These are phyloP conservation scores for Iberis pinnata DNA, from an alignment of 345 rosid genomes.

Conservation along the genomic window DNA sequence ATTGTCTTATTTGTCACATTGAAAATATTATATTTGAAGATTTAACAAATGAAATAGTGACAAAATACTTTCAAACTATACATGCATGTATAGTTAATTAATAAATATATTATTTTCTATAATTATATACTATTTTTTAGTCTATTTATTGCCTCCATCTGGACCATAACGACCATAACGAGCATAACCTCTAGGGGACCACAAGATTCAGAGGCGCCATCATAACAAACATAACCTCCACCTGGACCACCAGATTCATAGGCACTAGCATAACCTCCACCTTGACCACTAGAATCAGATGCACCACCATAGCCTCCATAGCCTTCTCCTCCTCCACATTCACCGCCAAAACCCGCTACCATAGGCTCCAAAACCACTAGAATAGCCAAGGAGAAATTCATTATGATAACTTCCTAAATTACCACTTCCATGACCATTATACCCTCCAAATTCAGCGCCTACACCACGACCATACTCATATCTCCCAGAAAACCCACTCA, in stretches of 20 bases:
- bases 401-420: slow-evolving; percentile 63
- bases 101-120: no score
- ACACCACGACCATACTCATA: slow-evolving; percentile 68
- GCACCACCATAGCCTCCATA: slow-evolving; percentile 65
- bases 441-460: slow-evolving; percentile 64
- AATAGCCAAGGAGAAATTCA: slow-evolving; percentile 78
- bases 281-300: slow-evolving; percentile 48
- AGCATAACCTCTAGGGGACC: slow-evolving; percentile 22
- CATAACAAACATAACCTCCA: slow-evolving; percentile 35
- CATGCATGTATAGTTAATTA: no score
- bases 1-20: no score
- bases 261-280: slow-evolving; percentile 49
- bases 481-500: slow-evolving; percentile 56
- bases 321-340: no score
- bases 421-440: slow-evolving; percentile 51
- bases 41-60: no score
- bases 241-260: slow-evolving; percentile 41
- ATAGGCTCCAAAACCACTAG: slow-evolving; percentile 82
- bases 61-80: no score
- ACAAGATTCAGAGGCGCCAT: slow-evolving; percentile 58
- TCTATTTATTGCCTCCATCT: no score
- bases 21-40: no score
- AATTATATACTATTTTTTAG: no score
- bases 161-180: no score
- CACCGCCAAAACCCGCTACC: slow-evolving; percentile 70